These are phyloP conservation scores for Escovopsis weberi DNA, from an alignment of 2,329 filamentous ascomycete genomes.

Conservation along the genomic window DNA sequence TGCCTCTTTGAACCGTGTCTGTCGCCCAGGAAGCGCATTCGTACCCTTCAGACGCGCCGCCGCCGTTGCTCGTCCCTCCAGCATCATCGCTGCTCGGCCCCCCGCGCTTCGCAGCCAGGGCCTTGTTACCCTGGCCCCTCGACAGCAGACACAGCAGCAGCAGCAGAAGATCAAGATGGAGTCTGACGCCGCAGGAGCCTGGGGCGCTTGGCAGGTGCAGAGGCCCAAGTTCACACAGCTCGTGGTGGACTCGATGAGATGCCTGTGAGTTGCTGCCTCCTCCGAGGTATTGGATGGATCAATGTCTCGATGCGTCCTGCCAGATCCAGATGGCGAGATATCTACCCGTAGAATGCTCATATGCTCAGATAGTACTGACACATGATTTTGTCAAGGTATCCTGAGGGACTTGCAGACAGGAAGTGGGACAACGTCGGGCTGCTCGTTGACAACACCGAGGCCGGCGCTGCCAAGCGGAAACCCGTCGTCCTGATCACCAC, in stretches of 20 bases:
- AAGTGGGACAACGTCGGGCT: conserved; percentile 96
- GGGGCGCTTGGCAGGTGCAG: conserved; percentile 26
- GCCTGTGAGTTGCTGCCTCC: conserved; percentile 43
- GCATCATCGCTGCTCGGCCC: no score
- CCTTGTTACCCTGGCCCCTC: not conserved
- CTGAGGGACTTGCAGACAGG: conserved; percentile 74
- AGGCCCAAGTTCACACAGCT: conserved; percentile 30
- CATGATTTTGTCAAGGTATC: conserved; percentile 49
- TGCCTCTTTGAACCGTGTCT: no score
- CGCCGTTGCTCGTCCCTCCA: not conserved
- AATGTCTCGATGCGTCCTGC: no score
- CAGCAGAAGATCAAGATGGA: conserved; percentile 2
- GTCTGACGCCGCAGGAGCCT: conserved; percentile 15
- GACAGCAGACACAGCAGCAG: not conserved
- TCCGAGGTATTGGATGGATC: not conserved
- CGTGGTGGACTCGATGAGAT: conserved; percentile 69
- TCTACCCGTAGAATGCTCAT: no score
- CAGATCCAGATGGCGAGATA: not conserved
- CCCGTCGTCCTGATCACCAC: conserved; percentile 50
- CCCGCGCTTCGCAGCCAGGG: no score
- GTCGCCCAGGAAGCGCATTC: no score
- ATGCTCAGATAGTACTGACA: not conserved
- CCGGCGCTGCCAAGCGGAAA: conserved; percentile 14
- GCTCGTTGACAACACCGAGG: conserved; percentile 35
- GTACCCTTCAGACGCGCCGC: not conserved